Conservation (phyloP, 805 yeast species). For the Lipomyces mesembrius region DNA sequence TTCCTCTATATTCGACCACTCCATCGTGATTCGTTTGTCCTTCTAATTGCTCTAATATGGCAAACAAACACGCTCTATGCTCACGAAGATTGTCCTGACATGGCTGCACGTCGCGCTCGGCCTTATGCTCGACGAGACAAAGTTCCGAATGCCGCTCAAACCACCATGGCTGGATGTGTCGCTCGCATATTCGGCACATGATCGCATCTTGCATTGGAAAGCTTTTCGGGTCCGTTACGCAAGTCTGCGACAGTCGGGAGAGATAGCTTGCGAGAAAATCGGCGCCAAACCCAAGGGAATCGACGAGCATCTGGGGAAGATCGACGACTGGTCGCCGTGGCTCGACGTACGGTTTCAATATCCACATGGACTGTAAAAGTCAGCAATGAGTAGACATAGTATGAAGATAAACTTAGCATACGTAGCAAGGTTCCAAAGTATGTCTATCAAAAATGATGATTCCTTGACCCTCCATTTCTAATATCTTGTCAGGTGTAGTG, state of each 20-base stretch:
- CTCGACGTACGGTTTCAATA: constrained; percentile 75
- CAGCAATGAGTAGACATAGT: constrained; percentile 4
- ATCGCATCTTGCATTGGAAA: constrained; percentile 43
- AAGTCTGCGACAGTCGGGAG: constrained; percentile 63
- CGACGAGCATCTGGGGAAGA: constrained; percentile 70
- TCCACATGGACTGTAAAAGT: constrained; percentile 73
- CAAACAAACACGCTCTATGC: constrained; percentile 52
- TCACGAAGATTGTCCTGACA: constrained; percentile 79
- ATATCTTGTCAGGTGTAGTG: neutral
- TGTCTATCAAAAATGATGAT: constrained; percentile 70
- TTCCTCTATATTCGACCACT: constrained; percentile 30
- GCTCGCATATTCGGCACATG: constrained; percentile 91
- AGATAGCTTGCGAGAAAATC: constrained; percentile 80
- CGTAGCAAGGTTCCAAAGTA: constrained; percentile 65
- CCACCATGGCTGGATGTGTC: constrained; percentile 94
- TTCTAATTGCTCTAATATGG: constrained; percentile 31
- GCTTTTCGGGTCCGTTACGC: constrained; percentile 60
- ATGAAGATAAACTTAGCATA: constrained; percentile 22
- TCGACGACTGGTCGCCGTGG: constrained; percentile 65
- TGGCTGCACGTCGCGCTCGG: constrained; percentile 73
- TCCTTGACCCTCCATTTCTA: constrained; percentile 91
- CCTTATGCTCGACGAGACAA: constrained; percentile 82
- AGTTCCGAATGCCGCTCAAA: constrained; percentile 86
- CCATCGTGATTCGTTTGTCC: constrained; percentile 22
- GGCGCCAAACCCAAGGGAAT: constrained; percentile 85